phyloP scores from a whole-genome alignment of 768 basidiomycete species.

The Suillus luteus region DNA sequence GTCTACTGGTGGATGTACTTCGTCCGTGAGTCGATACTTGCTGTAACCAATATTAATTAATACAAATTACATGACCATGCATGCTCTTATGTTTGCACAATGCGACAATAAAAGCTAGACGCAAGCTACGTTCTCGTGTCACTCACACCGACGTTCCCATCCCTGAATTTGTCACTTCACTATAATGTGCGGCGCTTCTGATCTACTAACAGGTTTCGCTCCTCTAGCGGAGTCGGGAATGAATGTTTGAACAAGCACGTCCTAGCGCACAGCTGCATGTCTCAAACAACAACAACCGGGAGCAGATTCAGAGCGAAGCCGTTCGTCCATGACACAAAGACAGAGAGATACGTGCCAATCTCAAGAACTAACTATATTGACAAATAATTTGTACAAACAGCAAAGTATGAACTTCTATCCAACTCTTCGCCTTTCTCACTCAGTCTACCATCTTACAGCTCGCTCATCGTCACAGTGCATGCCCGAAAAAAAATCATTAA shows the following conservation, averaged over 20 bases:
- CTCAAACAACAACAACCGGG: too few species aligned
- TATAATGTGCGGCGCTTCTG: too few species aligned
- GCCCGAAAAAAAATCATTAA: background rate
- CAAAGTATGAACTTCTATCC: background rate
- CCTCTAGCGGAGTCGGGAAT: too few species aligned
- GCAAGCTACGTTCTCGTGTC: background rate
- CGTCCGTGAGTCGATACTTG: background rate
- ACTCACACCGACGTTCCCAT: background rate
- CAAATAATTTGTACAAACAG: too few species aligned
- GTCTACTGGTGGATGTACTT: background rate
- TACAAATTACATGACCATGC: background rate
- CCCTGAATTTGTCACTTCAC: too few species aligned
- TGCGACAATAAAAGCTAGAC: background rate
- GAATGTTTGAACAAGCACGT: too few species aligned
- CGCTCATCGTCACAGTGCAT: background rate
- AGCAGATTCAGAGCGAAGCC: too few species aligned
- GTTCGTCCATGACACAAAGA: too few species aligned
- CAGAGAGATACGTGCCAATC: too few species aligned
- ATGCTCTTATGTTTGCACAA: background rate
- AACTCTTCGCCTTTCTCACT: background rate
- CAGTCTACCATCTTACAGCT: background rate
- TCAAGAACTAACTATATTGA: too few species aligned
- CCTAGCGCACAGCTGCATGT: too few species aligned
- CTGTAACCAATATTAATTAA: background rate
- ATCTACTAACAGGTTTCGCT: too few species aligned